phyloP scores from a whole-genome alignment of 495 filamentous ascomycete genomes.

The Neurospora cerealis region DNA sequence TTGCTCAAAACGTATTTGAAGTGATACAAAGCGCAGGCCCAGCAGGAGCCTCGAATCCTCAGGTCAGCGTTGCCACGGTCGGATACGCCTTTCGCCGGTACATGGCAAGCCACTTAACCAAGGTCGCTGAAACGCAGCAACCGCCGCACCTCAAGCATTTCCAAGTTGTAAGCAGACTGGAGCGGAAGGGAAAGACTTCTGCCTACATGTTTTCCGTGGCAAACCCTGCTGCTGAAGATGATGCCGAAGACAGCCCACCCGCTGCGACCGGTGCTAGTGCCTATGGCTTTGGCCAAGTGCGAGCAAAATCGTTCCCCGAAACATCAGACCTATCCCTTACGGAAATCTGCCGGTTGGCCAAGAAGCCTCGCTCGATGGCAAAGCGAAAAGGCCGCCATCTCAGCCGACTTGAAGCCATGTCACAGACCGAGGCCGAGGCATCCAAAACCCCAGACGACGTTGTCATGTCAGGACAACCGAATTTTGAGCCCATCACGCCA shows the following conservation, averaged over 20 bases:
- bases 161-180: constrained; percentile 30
- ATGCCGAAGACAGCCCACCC: not conserved
- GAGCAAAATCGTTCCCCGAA: constrained; percentile 11
- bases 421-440: not conserved
- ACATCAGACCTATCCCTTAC: constrained; percentile 12
- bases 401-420: not conserved
- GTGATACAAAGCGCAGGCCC: constrained; percentile 31
- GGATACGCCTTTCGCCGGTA: constrained; percentile 35
- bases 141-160: constrained; percentile 34
- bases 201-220: constrained; percentile 34
- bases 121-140: constrained; percentile 32
- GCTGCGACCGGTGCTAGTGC: not conserved
- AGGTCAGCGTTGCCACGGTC: constrained; percentile 31
- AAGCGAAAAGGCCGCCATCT: constrained; percentile 21
- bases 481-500: not conserved
- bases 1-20: constrained; percentile 33
- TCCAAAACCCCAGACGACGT: not conserved
- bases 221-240: not conserved
- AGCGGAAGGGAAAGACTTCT: constrained; percentile 33
- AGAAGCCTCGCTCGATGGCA: constrained; percentile 2
- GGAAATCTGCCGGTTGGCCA: constrained; percentile 10
- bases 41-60: constrained; percentile 32
- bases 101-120: constrained; percentile 28
- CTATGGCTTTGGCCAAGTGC: constrained; percentile 20
- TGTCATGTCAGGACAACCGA: not conserved